These are phyloP conservation scores for Helminthosporium solani DNA, from an alignment of 2,329 filamentous ascomycete species.

Conservation along the genomic window DNA sequence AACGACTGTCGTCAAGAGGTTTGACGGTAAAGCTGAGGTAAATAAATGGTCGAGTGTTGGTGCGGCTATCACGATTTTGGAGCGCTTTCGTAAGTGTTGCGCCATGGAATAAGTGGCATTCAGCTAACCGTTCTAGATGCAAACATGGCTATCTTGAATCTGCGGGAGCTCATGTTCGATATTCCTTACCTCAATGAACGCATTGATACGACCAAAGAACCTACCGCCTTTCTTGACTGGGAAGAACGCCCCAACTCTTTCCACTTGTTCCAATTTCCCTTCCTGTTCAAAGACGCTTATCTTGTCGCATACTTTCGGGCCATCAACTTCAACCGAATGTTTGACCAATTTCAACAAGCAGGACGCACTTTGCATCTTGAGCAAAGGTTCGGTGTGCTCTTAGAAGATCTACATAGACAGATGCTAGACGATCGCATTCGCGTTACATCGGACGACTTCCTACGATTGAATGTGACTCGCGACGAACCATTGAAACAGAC, in stretches of 20 bases:
- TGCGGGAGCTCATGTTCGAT: conserved; percentile 65
- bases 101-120: too few relatives aligned
- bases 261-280: conserved; percentile 79
- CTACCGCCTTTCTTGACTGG: conserved; percentile 65
- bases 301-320: conserved; percentile 83
- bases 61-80: conserved; percentile 72
- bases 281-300: conserved; percentile 71
- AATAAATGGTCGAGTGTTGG: conserved; percentile 70
- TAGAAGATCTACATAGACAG: conserved; percentile 25
- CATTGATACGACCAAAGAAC: conserved; percentile 72
- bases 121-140: conserved; percentile 24
- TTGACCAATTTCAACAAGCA: conserved; percentile 65
- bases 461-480: conserved; percentile 49
- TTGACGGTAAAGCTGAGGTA: conserved; percentile 74
- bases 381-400: conserved; percentile 23
- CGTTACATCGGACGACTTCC: conserved; percentile 41
- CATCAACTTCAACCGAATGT: conserved; percentile 87
- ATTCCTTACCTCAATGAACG: conserved; percentile 75
- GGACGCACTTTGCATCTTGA: conserved; percentile 31
- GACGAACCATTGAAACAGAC: conserved; percentile 45
- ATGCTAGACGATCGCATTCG: conserved; percentile 36
- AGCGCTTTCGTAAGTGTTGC: conserved; percentile 60
- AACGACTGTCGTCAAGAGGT: conserved; percentile 73
- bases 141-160: conserved; percentile 43
- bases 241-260: conserved; percentile 62